These are phyloP conservation scores for Calycina marina DNA, from an alignment of 2,329 filamentous ascomycete genomes.

Conservation along the genomic window DNA sequence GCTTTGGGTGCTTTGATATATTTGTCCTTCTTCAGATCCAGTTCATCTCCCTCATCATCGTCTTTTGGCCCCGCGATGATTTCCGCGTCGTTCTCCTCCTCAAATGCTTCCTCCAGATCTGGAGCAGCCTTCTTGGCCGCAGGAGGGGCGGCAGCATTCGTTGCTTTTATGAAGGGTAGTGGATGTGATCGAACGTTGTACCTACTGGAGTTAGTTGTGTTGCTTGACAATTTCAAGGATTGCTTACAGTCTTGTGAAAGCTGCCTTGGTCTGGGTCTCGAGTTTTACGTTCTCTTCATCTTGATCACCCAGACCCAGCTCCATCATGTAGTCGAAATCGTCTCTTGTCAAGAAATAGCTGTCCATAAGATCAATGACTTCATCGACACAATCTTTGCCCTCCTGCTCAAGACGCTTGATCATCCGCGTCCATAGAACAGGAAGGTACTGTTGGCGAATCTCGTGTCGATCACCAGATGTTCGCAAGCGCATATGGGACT, in stretches of 20 bases:
- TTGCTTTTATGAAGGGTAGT: slow-evolving; percentile 91
- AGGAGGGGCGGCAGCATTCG: slow-evolving; percentile 57
- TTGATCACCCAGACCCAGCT: slow-evolving; percentile 80
- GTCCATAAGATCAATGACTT: slow-evolving; percentile 92
- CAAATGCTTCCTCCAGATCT: slow-evolving; percentile 90
- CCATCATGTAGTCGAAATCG: slow-evolving; percentile 84
- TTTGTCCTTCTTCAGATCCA: slow-evolving; percentile 88
- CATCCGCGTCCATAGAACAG: slow-evolving; percentile 69
- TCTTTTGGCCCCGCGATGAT: slow-evolving; percentile 37
- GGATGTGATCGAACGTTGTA: slow-evolving; percentile 82
- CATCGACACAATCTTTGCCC: slow-evolving; percentile 67
- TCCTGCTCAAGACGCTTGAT: slow-evolving; percentile 60
- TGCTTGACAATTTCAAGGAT: neutral
- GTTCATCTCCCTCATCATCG: slow-evolving; percentile 51
- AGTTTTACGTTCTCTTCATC: slow-evolving; percentile 61
- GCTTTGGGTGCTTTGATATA: slow-evolving; percentile 87
- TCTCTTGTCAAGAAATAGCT: slow-evolving; percentile 90
- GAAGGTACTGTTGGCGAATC: slow-evolving; percentile 86
- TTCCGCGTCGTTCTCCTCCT: slow-evolving; percentile 72
- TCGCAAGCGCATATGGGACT: slow-evolving; percentile 88
- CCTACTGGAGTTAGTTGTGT: slow-evolving; percentile 28
- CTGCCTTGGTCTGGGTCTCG: slow-evolving; percentile 71
- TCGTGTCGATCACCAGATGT: slow-evolving; percentile 87
- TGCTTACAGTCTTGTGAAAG: slow-evolving; percentile 77
- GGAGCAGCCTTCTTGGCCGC: slow-evolving; percentile 62